Percentiles rank a stretch among this genome's conserved stretches.
Evolutionary conservation across 2,329 filamentous ascomycete species (phyloP).

Genomic region (Ascochyta lentis): DNA sequence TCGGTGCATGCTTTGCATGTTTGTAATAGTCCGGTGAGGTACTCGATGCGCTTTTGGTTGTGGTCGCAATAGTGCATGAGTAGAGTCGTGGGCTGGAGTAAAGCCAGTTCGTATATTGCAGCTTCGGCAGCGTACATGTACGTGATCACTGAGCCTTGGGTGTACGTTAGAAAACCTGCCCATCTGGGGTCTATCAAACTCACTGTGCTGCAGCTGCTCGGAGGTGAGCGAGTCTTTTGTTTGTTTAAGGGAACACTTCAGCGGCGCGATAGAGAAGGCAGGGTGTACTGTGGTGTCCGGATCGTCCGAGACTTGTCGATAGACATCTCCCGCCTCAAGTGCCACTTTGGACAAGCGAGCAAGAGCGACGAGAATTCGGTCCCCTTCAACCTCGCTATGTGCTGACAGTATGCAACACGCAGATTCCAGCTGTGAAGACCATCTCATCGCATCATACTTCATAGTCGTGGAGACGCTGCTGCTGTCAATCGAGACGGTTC

Average conservation of each 20-base stretch:
- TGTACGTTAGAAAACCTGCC: not conserved
- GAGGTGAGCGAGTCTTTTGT: constrained; percentile 12
- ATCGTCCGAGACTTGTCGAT: constrained; percentile 29
- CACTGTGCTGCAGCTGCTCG: constrained; percentile 23
- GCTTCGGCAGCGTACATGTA: constrained; percentile 22
- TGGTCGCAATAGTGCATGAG: constrained; percentile 12
- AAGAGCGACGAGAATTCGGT: constrained; percentile 57
- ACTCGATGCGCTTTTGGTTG: constrained; percentile 21
- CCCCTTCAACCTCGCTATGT: constrained; percentile 55
- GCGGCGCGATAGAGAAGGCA: constrained; percentile 20
- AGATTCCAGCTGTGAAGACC: constrained; percentile 67
- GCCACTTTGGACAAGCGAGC: constrained; percentile 44
- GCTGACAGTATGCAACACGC: constrained; percentile 47
- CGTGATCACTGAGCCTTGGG: constrained; percentile 17
- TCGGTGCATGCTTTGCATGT: constrained; percentile 23
- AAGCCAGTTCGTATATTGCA: constrained; percentile 25
- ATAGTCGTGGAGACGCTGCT: constrained; percentile 28
- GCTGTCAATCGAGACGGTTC: not conserved
- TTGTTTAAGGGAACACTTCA: constrained; percentile 20
- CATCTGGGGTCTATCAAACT: not conserved
- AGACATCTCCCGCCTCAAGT: constrained; percentile 29
- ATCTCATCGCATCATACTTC: constrained; percentile 58
- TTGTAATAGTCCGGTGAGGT: constrained; percentile 20
- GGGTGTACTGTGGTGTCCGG: constrained; percentile 12
- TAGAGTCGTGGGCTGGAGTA: constrained; percentile 6